Conservation (phyloP, 352 stramenopile species). For the Plasmopara muralis region DNA sequence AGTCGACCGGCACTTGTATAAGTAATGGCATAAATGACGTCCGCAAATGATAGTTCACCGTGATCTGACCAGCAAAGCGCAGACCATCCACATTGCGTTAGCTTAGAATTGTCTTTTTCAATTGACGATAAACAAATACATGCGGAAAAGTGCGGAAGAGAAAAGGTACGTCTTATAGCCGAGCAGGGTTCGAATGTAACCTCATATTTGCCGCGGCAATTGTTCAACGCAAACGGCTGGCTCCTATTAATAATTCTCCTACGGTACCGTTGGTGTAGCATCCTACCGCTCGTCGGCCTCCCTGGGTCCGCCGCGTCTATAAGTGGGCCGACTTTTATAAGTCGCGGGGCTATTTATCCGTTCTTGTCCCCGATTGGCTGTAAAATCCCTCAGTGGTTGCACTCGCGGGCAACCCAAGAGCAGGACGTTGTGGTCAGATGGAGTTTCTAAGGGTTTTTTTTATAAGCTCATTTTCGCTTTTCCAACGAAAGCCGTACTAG, state of each 20-base stretch:
- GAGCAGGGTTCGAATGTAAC: neutral
- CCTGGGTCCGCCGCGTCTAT: neutral
- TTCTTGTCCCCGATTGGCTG: neutral
- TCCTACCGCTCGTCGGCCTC: neutral
- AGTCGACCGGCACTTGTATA: too few relatives aligned
- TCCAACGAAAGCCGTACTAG: conserved; percentile 3
- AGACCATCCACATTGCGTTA: too few relatives aligned
- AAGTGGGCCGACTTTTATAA: neutral
- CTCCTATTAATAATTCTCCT: neutral
- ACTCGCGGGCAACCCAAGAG: neutral
- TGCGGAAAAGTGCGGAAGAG: neutral
- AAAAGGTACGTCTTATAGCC: neutral
- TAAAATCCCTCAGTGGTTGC: conserved; percentile 1
- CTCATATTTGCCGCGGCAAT: neutral
- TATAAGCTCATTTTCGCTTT: conserved; percentile 28
- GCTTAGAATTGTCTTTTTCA: too few relatives aligned
- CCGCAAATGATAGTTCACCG: too few relatives aligned
- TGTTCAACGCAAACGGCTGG: neutral
- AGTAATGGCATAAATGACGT: too few relatives aligned
- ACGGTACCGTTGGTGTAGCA: neutral
- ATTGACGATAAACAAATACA: neutral
- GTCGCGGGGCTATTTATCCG: neutral
- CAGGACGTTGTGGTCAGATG: conserved; percentile 9
- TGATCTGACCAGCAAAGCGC: too few relatives aligned
- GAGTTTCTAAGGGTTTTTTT: conserved; percentile 10